Percentiles rank a stretch among this genome's conserved stretches.
Conservation (phyloP, 345 rosid genomes). For the Carallia pectinifolia region DNA sequence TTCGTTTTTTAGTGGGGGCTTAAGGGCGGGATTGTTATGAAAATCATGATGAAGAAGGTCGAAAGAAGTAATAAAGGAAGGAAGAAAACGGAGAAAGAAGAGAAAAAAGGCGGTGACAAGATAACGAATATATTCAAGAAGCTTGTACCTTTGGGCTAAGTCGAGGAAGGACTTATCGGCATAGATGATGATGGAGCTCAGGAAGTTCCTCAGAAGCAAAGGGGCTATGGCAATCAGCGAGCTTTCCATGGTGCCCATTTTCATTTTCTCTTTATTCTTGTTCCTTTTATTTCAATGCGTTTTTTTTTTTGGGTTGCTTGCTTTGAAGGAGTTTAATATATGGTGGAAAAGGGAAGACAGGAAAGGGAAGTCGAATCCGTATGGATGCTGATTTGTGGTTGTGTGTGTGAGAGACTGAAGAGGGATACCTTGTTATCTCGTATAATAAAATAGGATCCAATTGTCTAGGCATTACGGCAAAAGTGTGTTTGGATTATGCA, state of each 20-base stretch:
- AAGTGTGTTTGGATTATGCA: too few relatives aligned
- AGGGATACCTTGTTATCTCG: too few relatives aligned
- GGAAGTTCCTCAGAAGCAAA: constrained; percentile 52
- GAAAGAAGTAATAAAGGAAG: constrained; percentile 33
- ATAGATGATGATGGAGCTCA: constrained; percentile 44
- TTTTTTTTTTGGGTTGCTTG: background rate
- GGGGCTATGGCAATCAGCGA: constrained; percentile 45
- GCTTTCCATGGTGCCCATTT: constrained; percentile 40
- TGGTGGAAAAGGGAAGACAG: too few relatives aligned
- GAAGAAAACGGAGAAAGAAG: constrained; percentile 60
- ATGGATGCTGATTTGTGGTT: too few relatives aligned
- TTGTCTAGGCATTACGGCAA: too few relatives aligned
- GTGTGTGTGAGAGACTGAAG: too few relatives aligned
- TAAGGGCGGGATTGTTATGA: background rate
- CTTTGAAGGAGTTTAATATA: background rate
- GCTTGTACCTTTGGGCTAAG: constrained; percentile 44
- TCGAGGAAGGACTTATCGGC: constrained; percentile 64
- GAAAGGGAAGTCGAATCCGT: too few relatives aligned
- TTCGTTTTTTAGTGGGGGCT: constrained; percentile 14
- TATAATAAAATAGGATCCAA: too few relatives aligned
- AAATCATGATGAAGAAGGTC: background rate
- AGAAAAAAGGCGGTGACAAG: constrained; percentile 45
- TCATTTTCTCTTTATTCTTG: too few relatives aligned
- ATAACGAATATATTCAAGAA: constrained; percentile 51
- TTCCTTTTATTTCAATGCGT: too few relatives aligned